Percentiles rank a stretch among this genome's conserved stretches.
These are phyloP conservation scores for Pleoardoris graminearum DNA, from an alignment of 2,329 filamentous ascomycete genomes.

Conservation along the genomic window DNA sequence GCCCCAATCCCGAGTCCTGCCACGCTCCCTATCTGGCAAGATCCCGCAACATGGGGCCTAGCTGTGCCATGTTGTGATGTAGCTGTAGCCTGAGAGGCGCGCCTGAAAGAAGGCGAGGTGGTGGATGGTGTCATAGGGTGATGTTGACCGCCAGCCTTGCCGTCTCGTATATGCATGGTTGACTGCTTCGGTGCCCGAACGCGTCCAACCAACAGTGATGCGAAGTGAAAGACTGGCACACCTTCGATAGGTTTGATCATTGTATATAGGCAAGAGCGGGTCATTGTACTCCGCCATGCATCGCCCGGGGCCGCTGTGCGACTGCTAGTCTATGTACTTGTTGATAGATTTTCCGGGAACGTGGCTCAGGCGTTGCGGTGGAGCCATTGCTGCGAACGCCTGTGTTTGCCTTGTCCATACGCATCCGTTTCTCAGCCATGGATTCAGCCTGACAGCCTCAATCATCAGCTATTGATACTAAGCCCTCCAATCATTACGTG, in stretches of 20 bases:
- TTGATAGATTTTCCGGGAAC: neutral
- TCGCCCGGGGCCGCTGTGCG: neutral
- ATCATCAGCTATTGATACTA: neutral
- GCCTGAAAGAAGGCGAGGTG: constrained; percentile 6
- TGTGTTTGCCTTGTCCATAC: neutral
- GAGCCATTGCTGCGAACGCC: neutral
- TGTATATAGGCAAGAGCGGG: neutral
- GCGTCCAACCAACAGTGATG: neutral
- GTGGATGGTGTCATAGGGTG: neutral
- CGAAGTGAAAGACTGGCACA: neutral
- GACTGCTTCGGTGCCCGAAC: neutral
- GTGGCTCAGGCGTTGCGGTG: neutral
- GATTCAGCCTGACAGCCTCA: neutral
- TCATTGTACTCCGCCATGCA: neutral
- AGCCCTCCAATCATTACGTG: neutral
- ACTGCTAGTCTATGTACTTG: neutral
- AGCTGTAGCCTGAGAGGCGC: neutral
- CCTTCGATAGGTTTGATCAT: neutral
- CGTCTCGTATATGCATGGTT: constrained; percentile 1
- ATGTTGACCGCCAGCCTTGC: constrained; percentile 3
- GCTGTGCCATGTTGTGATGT: neutral
- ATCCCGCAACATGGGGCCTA: neutral
- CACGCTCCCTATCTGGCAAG: neutral
- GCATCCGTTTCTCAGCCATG: neutral
- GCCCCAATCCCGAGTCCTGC: neutral